phyloP scores from a whole-genome alignment of 306 rosid species.

The Quercus rubra region DNA sequence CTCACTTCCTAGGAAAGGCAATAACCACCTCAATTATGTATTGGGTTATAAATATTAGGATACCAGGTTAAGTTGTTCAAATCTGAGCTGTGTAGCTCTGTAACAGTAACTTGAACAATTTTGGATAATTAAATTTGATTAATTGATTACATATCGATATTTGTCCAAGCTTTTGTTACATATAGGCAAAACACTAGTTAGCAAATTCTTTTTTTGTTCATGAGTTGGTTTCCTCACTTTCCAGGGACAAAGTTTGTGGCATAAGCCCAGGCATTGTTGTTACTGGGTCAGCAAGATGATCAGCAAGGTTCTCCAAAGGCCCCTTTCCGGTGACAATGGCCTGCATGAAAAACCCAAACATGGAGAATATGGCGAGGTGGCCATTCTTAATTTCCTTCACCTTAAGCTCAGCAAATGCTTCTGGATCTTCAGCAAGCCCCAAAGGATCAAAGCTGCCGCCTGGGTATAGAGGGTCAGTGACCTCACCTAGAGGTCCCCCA shows the following conservation, averaged over 20 bases:
- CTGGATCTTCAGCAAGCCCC: slow-evolving; percentile 37
- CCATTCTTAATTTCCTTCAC: slow-evolving; percentile 39
- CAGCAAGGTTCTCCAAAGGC: slow-evolving; percentile 40
- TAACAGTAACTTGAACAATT: not conserved
- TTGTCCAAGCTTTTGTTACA: not conserved
- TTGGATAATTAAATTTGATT: not conserved
- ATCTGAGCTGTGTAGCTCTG: slow-evolving; percentile 1
- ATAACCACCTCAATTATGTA: not conserved
- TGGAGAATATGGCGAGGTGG: slow-evolving; percentile 36
- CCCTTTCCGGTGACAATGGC: slow-evolving; percentile 40
- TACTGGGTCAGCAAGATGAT: slow-evolving; percentile 42
- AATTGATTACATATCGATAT: not conserved
- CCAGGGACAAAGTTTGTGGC: slow-evolving; percentile 37
- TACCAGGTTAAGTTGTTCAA: not conserved
- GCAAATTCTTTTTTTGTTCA: not conserved
- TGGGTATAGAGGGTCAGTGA: slow-evolving; percentile 32
- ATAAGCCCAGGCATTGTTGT: slow-evolving; percentile 30
- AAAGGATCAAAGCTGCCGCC: slow-evolving; percentile 41
- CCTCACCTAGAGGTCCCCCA: slow-evolving; percentile 35
- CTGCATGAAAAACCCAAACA: slow-evolving; percentile 30
- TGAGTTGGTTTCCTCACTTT: slow-evolving; percentile 19
- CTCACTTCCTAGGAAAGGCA: not conserved
- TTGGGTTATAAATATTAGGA: not conserved
- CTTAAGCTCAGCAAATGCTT: slow-evolving; percentile 42
- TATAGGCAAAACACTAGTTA: not conserved